A percentile compares a stretch with the other conserved stretches of the same genome.
Evolutionary conservation across 2,329 filamentous ascomycete genomes (phyloP).

Genomic region (Colletotrichum aenigma): DNA sequence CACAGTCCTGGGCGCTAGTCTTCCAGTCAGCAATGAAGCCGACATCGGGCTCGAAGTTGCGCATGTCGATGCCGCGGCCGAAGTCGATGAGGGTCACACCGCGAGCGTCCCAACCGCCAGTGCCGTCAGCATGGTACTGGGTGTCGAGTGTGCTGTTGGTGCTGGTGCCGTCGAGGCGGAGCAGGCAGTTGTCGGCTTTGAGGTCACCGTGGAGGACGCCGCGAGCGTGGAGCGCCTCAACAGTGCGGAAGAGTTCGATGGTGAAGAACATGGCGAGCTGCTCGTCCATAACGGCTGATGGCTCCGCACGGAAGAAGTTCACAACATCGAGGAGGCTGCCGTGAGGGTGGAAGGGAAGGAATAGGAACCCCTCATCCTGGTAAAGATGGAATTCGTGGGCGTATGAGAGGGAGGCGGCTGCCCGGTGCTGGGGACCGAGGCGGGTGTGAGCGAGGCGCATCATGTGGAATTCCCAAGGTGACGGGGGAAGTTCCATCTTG

Average conservation of each 20-base stretch:
- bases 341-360: constrained; percentile 87
- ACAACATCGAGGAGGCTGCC: constrained; percentile 95
- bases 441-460: constrained; percentile 82
- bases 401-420: constrained; percentile 76
- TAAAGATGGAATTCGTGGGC: constrained; percentile 94
- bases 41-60: constrained; percentile 75
- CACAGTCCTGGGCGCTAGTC: constrained; percentile 84
- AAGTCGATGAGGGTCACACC: constrained; percentile 93
- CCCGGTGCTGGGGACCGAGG: constrained; percentile 72
- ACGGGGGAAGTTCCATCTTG: constrained; percentile 92
- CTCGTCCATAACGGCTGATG: constrained; percentile 83
- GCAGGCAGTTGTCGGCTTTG: constrained; percentile 93
- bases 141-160: constrained; percentile 54
- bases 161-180: constrained; percentile 70
- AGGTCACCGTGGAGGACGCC: constrained; percentile 89
- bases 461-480: constrained; percentile 96
- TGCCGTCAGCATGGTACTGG: constrained; percentile 76
- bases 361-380: constrained; percentile 85
- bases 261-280: constrained; percentile 93
- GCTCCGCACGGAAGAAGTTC: constrained; percentile 79
- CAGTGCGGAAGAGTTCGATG: constrained; percentile 86
- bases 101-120: constrained; percentile 77
- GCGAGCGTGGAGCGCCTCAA: constrained; percentile 83
- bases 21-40: constrained; percentile 97
- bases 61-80: constrained; percentile 93